A percentile compares a stretch with the other conserved stretches of the same genome.
Conservation (phyloP, 306 rosid genomes). For the Vigna radiata region DNA sequence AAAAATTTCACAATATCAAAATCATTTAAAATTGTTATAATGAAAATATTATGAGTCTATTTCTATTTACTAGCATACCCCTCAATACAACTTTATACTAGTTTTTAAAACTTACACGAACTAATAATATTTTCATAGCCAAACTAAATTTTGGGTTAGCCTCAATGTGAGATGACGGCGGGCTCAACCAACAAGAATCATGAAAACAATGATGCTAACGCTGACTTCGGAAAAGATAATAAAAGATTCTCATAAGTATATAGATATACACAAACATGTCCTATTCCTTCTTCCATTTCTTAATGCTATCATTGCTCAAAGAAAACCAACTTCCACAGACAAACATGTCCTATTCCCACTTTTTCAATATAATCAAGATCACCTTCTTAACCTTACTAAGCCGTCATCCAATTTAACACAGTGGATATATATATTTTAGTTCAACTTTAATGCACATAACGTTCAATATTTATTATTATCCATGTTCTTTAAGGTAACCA, state of each 20-base stretch:
- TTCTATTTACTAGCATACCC: too few species aligned
- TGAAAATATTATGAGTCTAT: too few species aligned
- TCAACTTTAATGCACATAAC: slow-evolving; percentile 5
- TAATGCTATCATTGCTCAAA: background rate
- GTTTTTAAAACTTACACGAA: too few species aligned
- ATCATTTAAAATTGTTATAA: too few species aligned
- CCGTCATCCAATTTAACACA: slow-evolving; percentile 19
- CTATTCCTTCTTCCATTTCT: background rate
- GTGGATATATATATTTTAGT: background rate
- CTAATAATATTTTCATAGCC: too few species aligned
- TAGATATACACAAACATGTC: background rate
- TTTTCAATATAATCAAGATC: background rate
- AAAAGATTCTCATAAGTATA: background rate
- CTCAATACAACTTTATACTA: too few species aligned
- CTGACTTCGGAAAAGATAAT: background rate
- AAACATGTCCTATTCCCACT: background rate
- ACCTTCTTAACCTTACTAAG: background rate
- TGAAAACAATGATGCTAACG: background rate
- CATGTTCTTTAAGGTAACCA: background rate
- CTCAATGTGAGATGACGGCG: background rate
- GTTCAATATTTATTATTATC: background rate
- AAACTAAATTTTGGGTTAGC: too few species aligned
- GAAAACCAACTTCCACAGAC: background rate
- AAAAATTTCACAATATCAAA: too few species aligned
- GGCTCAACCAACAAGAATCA: background rate